Evolutionary conservation across 768 basidiomycete species (phyloP).

Genomic region (Phallus indusiatus): DNA sequence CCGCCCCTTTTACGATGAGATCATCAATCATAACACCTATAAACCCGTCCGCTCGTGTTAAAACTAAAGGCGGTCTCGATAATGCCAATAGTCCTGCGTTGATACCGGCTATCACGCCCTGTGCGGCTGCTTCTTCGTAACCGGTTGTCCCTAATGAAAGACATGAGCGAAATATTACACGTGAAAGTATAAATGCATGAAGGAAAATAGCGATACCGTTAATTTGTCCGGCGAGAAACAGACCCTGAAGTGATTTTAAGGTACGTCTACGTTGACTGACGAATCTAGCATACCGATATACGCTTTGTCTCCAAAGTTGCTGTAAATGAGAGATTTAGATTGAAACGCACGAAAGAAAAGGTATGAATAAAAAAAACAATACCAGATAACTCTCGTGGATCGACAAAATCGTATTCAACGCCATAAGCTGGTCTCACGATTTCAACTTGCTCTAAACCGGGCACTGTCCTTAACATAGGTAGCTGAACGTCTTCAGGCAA

Average conservation of each 20-base stretch:
- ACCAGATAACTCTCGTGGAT: constrained; percentile 74
- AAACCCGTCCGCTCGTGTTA: constrained; percentile 81
- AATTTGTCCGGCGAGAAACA: constrained; percentile 87
- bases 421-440: constrained; percentile 85
- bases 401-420: constrained; percentile 87
- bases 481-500: constrained; percentile 83
- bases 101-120: constrained; percentile 80
- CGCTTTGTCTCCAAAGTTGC: constrained; percentile 7
- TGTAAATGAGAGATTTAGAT: neutral
- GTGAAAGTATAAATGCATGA: neutral
- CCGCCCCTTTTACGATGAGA: constrained; percentile 76
- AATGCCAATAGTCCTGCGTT: constrained; percentile 73
- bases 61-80: constrained; percentile 42
- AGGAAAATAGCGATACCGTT: constrained; percentile 40
- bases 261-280: neutral
- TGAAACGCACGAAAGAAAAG: neutral
- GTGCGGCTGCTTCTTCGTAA: constrained; percentile 90
- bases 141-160: constrained; percentile 67
- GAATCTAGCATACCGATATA: neutral
- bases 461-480: constrained; percentile 72
- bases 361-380: constrained; percentile 16
- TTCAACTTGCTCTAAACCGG: constrained; percentile 75
- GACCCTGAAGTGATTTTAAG: constrained; percentile 36
- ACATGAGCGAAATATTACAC: neutral
- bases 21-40: constrained; percentile 91